phyloP scores from a whole-genome alignment of 2,329 filamentous ascomycete species.

The Neoascochyta sp. region DNA sequence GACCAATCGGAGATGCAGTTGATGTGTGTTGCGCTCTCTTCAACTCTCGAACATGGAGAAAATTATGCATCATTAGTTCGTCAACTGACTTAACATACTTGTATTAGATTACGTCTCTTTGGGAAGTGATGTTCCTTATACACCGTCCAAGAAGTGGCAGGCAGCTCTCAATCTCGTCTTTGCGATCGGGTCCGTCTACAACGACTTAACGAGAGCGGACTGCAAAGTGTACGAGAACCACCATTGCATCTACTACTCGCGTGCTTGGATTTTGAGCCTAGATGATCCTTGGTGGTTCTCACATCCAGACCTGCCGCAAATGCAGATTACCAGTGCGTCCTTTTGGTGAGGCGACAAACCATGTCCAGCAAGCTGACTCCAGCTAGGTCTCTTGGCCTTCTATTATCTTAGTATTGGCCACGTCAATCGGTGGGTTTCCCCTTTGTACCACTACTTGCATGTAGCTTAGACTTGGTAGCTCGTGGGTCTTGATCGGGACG shows the following conservation, averaged over 20 bases:
- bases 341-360: too few relatives aligned
- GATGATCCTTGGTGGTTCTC: constrained; percentile 19
- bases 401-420: constrained; percentile 41
- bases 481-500: constrained; percentile 38
- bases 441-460: background rate
- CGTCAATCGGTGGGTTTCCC: constrained; percentile 35
- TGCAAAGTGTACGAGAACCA: constrained; percentile 24
- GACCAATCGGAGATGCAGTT: too few relatives aligned
- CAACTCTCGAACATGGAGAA: too few relatives aligned
- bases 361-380: background rate
- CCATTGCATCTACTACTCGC: constrained; percentile 38
- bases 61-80: too few relatives aligned
- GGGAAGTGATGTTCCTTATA: constrained; percentile 9
- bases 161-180: constrained; percentile 42
- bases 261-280: constrained; percentile 33
- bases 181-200: constrained; percentile 40
- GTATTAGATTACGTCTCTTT: constrained; percentile 22
- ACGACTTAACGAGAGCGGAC: constrained; percentile 25
- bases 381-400: constrained; percentile 31
- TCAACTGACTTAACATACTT: too few relatives aligned
- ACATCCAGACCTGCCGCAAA: constrained; percentile 36
- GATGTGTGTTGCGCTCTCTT: too few relatives aligned
- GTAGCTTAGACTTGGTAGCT: constrained; percentile 23
- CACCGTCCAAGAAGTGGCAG: constrained; percentile 29
- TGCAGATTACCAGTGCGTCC: constrained; percentile 36